phyloP scores from a whole-genome alignment of 257 asterid species.

The Solanum acaule region DNA sequence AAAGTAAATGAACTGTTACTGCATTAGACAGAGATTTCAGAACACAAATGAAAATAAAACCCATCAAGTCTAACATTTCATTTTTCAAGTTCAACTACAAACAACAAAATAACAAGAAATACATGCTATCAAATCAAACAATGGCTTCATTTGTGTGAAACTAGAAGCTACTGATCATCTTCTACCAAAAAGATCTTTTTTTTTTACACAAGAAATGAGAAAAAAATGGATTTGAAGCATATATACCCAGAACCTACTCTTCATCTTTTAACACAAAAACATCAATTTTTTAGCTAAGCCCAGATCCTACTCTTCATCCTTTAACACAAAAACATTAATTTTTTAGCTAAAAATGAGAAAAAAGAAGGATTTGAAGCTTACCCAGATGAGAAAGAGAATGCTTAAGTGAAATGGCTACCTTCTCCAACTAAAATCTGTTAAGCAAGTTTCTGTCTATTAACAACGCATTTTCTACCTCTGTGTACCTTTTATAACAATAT shows the following conservation, averaged over 20 bases:
- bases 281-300: not conserved
- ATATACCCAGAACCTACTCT: no score
- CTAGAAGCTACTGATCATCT: no score
- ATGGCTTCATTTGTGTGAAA: not conserved
- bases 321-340: not conserved
- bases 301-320: no score
- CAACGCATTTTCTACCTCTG: not conserved
- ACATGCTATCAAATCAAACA: not conserved
- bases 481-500: not conserved
- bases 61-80: not conserved
- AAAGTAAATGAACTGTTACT: not conserved
- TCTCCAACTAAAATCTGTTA: not conserved
- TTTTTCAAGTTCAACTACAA: not conserved
- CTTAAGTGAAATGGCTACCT: not conserved
- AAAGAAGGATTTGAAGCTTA: constrained; percentile 1
- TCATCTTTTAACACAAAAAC: no score
- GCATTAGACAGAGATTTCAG: not conserved
- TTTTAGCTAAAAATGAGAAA: not conserved
- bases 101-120: not conserved
- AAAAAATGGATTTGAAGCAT: no score
- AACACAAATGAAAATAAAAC: not conserved
- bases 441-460: not conserved
- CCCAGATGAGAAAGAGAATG: constrained; percentile 3
- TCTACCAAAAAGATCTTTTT: no score
- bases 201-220: no score